Percentiles rank a stretch among this genome's conserved stretches.
Conservation (phyloP, 345 rosid genomes). For the Aegle marmelos region DNA sequence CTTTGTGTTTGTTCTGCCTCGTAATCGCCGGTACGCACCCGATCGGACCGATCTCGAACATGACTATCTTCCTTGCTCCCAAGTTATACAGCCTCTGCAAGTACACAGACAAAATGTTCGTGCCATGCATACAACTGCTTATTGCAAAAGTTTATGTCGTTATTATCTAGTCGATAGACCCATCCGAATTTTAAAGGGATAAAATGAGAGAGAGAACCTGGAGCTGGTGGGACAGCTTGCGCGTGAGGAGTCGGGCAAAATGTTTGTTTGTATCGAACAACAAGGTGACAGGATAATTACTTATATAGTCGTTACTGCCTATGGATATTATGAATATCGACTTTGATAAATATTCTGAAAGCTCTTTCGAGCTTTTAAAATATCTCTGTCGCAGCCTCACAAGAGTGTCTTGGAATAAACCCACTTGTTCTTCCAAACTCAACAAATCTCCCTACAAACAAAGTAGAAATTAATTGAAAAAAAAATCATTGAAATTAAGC, state of each 20-base stretch:
- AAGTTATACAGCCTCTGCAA: conserved; percentile 28
- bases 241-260: conserved; percentile 25
- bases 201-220: conserved; percentile 18
- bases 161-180: too few species aligned
- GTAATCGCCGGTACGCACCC: conserved; percentile 42
- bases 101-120: background rate
- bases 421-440: conserved; percentile 36
- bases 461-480: background rate
- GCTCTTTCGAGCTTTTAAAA: conserved; percentile 12
- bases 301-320: conserved; percentile 46
- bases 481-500: background rate
- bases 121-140: background rate
- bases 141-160: too few species aligned
- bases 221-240: conserved; percentile 24
- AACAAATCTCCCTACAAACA: conserved; percentile 39
- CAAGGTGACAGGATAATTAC: conserved; percentile 11
- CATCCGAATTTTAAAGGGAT: too few species aligned
- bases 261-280: background rate
- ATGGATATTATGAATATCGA: conserved; percentile 31
- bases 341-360: conserved; percentile 26
- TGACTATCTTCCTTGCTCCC: conserved; percentile 42
- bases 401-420: conserved; percentile 23
- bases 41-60: conserved; percentile 43
- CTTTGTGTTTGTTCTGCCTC: conserved; percentile 15
- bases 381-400: conserved; percentile 3